Conservation (phyloP, 768 basidiomycete genomes). For the Hericium coralloides region DNA sequence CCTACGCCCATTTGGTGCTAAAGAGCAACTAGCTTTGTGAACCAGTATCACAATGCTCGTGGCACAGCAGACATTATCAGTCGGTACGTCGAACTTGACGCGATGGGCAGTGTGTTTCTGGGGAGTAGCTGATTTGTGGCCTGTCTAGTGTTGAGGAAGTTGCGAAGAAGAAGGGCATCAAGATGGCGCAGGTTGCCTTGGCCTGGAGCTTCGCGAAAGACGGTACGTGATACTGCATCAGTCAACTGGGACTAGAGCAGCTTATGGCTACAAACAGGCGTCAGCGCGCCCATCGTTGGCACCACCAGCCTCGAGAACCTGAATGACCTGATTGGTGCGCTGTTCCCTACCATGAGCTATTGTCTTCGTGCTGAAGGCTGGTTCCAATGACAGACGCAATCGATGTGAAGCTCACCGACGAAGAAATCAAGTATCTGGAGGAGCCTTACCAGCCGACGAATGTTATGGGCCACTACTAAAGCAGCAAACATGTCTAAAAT, state of each 20-base stretch:
- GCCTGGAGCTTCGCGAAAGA: constrained; percentile 25
- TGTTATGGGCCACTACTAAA: constrained; percentile 20
- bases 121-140: background rate
- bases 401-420: constrained; percentile 28
- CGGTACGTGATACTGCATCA: constrained; percentile 10
- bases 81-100: constrained; percentile 6
- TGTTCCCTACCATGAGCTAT: background rate
- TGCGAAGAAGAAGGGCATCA: constrained; percentile 25
- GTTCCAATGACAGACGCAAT: constrained; percentile 16
- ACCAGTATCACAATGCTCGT: constrained; percentile 3
- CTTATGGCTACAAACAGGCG: background rate
- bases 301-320: constrained; percentile 24
- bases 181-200: constrained; percentile 31
- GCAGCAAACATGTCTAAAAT: background rate
- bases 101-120: background rate
- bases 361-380: background rate
- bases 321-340: constrained; percentile 22
- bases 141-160: constrained; percentile 24
- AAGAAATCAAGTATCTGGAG: constrained; percentile 32
- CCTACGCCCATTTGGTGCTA: background rate
- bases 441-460: constrained; percentile 25
- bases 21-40: constrained; percentile 1
- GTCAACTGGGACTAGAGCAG: background rate
- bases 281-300: constrained; percentile 30
- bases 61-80: constrained; percentile 4